A percentile compares a stretch with the other conserved stretches of the same genome.
Evolutionary conservation across 768 basidiomycete genomes (phyloP).

Genomic region (Mycena polygramma): DNA sequence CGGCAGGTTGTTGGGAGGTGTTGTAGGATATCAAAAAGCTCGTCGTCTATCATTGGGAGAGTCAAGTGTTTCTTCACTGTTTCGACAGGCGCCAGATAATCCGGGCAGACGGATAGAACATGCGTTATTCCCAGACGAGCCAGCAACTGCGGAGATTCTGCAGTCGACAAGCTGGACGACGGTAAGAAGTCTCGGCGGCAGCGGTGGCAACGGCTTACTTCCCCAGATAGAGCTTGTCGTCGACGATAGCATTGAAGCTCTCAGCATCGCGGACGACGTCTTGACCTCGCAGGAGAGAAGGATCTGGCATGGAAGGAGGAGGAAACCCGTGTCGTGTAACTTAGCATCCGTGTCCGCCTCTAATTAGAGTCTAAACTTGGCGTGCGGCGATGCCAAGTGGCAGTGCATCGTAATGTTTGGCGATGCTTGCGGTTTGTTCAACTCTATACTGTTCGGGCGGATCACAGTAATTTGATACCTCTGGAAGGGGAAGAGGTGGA

Average conservation of each 20-base stretch:
- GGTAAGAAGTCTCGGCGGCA: conserved; percentile 3
- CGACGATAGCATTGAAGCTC: conserved; percentile 43
- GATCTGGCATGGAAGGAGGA: conserved; percentile 1
- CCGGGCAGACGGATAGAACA: conserved; percentile 52
- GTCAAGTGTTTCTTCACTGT: conserved; percentile 32
- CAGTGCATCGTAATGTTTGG: conserved; percentile 9
- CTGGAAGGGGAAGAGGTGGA: too few relatives aligned
- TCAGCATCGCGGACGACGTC: conserved; percentile 25
- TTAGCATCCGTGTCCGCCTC: too few relatives aligned
- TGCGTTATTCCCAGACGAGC: conserved; percentile 53
- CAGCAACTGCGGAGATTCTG: conserved; percentile 47
- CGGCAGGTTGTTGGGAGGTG: conserved; percentile 58
- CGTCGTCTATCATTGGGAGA: conserved; percentile 26
- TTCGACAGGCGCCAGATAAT: conserved; percentile 44
- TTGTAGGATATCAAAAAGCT: conserved; percentile 56
- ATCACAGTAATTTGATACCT: too few relatives aligned
- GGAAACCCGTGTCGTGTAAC: neutral
- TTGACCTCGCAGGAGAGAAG: conserved; percentile 2
- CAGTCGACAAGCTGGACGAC: conserved; percentile 45
- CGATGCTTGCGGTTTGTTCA: conserved; percentile 24
- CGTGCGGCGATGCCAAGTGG: neutral
- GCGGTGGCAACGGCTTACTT: conserved; percentile 44
- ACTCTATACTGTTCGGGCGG: neutral
- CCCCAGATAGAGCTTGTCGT: conserved; percentile 50
- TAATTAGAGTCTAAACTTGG: too few relatives aligned